Base-by-base conservation (phyloP, 2,329 filamentous ascomycete species). In the Fusarium guadeloupense region DNA sequence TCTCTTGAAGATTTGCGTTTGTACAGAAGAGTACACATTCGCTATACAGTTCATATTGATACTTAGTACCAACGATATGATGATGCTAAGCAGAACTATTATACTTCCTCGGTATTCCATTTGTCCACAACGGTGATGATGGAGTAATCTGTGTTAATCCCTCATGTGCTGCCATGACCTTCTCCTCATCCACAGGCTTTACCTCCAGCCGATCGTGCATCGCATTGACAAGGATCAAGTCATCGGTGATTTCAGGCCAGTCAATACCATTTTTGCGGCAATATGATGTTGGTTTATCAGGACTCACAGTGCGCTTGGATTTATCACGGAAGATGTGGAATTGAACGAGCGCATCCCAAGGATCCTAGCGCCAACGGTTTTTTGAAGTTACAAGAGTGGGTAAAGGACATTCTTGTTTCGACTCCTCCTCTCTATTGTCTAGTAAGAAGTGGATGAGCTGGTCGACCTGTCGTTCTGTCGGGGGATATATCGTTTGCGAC, bases 331-430 rank as follows among this genome's bases (percentile, higher is more conserved):
- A 59, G 23, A 59, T 52, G 13, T 52, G 47, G 38, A 45, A n/a
- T 2, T 3, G 19, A 9, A 42, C 37, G 16, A 53, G 26, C 14
- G 52, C 56, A 0, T 59, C 40, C 52, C 53, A 57, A 10, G 45
- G 16, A n/a, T 42, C 39, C 53, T 53, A 57, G 5, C 53, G 56
- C 40, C 41, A 54, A 8, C 53, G 53, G 30, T 59, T 59, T 23
- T 57, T 17, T 1, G 26, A 16, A 1, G 40, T 46, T 1, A 34
- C 41, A 2, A 28, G 5, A 6, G 49, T 25, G 9, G 52, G 52
- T 2, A 59, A 23, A 9, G 53, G 56, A 6, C 9, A 9, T 8
- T 34, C 6, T 5, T n/a, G 7, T 13, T 23, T 10, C 13, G 10
- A 9, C 1, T 26, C 17, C 5, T 25, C 13, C 1, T 42, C 20